Base-by-base conservation (phyloP, 1,284 basidiomycete species). In the Somion occarium region DNA sequence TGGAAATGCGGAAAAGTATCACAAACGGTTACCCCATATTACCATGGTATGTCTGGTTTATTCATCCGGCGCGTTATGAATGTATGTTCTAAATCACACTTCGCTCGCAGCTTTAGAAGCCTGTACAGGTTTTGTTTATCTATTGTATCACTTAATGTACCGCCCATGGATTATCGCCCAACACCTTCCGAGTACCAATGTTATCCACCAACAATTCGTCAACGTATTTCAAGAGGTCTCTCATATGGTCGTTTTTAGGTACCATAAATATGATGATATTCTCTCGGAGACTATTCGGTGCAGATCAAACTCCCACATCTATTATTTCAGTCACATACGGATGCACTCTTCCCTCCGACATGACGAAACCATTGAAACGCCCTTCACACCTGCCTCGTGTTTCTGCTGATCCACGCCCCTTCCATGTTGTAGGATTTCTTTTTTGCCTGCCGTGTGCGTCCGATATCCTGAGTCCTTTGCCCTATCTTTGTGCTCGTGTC, bases 371-470 rank as follows among this genome's bases (percentile, higher is more conserved):
- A n/a, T n/a, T 5, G 13, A 39, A 39, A 39, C 38, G 20, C 24
- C 41, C 19, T 51, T 24, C 37, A 23, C 47, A 41, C 39, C 48
- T 53, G 58, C 61, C 63, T 60, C 61, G 54, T 64, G 63, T 59
- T 51, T 39, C 46, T 45, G 45, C 46, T 61, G 61, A 61, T 61
- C 53, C 63, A 64, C 61, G 63, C 61, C 59, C 59, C 43, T 26
- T 22, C 48, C 61, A 59, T 57, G 60, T 57, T 58, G 53, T 48
- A 24, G n/a, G n/a, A n/a, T n/a, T n/a, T n/a, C n/a, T n/a, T n/a
- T n/a, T n/a, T n/a, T n/a, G n/a, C n/a, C n/a, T n/a, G n/a, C n/a
- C 39, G 38, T 20, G 20, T 39, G 38, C 38, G 20, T 43, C 26
- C 49, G 24, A 41, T 48, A 48, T 48, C 56, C 53, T 51, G 45